A percentile compares a stretch with the other conserved stretches of the same genome.
Evolutionary conservation across 2,329 filamentous ascomycete species (phyloP).

Genomic region (Alternaria brassicae): DNA sequence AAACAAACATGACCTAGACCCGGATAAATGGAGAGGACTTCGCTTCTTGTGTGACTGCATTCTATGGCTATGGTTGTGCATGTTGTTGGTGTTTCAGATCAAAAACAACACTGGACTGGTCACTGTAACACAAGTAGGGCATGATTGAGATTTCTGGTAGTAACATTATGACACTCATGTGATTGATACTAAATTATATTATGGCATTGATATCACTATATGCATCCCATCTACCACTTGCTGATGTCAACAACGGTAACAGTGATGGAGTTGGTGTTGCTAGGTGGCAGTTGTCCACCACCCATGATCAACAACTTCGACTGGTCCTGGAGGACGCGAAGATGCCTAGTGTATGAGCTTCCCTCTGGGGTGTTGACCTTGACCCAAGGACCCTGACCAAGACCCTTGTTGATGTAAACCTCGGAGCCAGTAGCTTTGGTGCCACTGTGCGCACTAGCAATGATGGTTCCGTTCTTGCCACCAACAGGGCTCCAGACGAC

Average conservation of each 20-base stretch:
- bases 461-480: conserved; percentile 60
- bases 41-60: too few relatives aligned
- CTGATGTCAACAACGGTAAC: conserved; percentile 44
- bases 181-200: not conserved
- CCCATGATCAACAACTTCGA: conserved; percentile 53
- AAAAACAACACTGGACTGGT: not conserved
- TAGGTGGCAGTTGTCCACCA: conserved; percentile 48
- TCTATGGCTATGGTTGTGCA: too few relatives aligned
- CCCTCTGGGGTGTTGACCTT: conserved; percentile 53
- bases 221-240: conserved; percentile 6
- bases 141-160: not conserved
- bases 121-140: not conserved
- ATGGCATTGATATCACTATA: not conserved
- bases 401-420: conserved; percentile 57
- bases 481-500: conserved; percentile 59
- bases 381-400: conserved; percentile 56
- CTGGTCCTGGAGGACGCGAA: conserved; percentile 54
- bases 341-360: conserved; percentile 56
- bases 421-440: conserved; percentile 31
- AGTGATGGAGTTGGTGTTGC: conserved; percentile 42
- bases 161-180: too few relatives aligned
- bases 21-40: too few relatives aligned
- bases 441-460: conserved; percentile 53
- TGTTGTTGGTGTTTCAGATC: too few relatives aligned
- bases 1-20: too few relatives aligned